phyloP scores from a whole-genome alignment of 164 flowering plant species.

The Pachysandra terminalis region DNA sequence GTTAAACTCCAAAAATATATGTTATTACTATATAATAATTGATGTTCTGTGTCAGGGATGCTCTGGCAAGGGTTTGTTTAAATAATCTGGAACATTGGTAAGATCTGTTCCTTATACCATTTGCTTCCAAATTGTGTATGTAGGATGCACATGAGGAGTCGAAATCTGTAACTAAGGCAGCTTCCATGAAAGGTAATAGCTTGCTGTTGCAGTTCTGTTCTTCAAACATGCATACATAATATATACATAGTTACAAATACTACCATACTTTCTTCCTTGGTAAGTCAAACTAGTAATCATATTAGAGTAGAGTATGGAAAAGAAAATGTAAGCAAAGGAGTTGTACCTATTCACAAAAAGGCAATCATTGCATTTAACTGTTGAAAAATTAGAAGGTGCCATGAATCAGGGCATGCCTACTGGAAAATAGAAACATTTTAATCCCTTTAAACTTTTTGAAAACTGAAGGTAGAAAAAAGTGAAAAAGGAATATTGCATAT shows the following conservation, averaged over 20 bases:
- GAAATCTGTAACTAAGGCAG: constrained; percentile 83
- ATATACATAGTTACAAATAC: not conserved
- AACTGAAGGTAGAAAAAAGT: too few species aligned
- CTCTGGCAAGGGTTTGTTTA: not conserved
- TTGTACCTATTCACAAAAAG: not conserved
- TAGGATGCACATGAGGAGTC: constrained; percentile 87
- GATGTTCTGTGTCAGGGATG: not conserved
- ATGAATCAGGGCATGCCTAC: too few species aligned
- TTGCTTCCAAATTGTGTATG: constrained; percentile 13
- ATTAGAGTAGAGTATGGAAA: not conserved
- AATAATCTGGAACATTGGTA: not conserved
- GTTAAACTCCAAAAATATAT: too few species aligned
- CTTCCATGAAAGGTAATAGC: constrained; percentile 56
- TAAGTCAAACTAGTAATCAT: too few species aligned
- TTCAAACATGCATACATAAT: not conserved
- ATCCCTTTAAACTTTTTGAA: too few species aligned
- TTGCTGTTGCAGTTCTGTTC: constrained; percentile 10
- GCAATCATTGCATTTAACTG: too few species aligned
- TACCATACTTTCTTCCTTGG: not conserved
- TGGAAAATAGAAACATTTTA: too few species aligned
- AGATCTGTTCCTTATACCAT: not conserved
- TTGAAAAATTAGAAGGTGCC: too few species aligned
- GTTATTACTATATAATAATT: not conserved
- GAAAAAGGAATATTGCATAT: too few species aligned
- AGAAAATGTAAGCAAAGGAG: too few species aligned